Base-by-base conservation (phyloP, 768 basidiomycete genomes). In the Phylloporus rhodoxanthus region DNA sequence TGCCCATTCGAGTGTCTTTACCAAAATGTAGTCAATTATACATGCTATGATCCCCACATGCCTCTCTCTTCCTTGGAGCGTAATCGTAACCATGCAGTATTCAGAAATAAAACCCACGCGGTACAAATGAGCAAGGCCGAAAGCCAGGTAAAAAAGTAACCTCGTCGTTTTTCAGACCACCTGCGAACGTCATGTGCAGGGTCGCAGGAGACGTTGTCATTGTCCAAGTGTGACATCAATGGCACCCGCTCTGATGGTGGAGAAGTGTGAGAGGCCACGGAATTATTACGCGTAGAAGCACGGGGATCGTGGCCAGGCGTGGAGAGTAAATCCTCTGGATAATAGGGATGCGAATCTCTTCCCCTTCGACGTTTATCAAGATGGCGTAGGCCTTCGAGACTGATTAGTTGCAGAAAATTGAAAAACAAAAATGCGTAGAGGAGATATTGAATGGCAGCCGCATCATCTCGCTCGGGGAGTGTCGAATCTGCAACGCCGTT, bases 21-120 rank as follows among this genome's bases (percentile, higher is more conserved):
- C 32, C 15, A 3, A 11, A 26, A 20, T 38, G 25, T 30, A 43
- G n/a, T n/a, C 9, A 17, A 45, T 13, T 30, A 43, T n/a, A 40
- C 26, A 5, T 32, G n/a, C 29, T 38, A 43, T 23, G 26, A 45
- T 36, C 44, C 37, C 37, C 6, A 28, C 26, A 28, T 15, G 3
- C 50, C 55, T 39, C 70, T 65, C 32, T 71, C 66, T 45, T 69
- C 65, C 55, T 66, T 73, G 40, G 70, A 73, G 29, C 80, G 73
- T 50, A 85, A 65, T 55, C 75, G 77, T 46, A 74, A 60, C 74
- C 74, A 82, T 0, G 82, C 84, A 15, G 80, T 84, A 9, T 59
- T 70, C 58, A 87, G 67, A 65, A 87, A 87, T 52, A 86, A 62
- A 30, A 75, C 58, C 86, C 85, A 88, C 5, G 82, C 78, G 41